A percentile compares a stretch with the other conserved stretches of the same genome.
Conservation (phyloP, 2,329 filamentous ascomycete species). For the Clonostachys sp. region DNA sequence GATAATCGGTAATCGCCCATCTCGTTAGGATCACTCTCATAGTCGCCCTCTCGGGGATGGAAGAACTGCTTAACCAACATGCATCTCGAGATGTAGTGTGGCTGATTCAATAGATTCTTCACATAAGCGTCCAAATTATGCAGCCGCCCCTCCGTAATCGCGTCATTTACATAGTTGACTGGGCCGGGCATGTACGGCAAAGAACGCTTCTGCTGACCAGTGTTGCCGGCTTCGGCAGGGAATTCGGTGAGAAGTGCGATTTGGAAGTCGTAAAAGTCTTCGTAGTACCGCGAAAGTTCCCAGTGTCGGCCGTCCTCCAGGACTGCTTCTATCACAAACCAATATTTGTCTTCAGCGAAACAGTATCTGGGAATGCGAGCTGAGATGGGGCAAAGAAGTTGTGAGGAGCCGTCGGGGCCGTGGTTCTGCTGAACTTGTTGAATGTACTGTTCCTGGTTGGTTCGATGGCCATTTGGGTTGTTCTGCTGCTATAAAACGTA, state of each 20-base stretch:
- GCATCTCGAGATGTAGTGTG: slow-evolving; percentile 78
- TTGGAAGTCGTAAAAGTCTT: slow-evolving; percentile 98
- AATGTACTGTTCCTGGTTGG: slow-evolving; percentile 10
- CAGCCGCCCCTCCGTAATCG: slow-evolving; percentile 87
- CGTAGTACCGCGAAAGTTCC: slow-evolving; percentile 92
- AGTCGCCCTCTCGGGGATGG: slow-evolving; percentile 82
- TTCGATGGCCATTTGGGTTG: slow-evolving; percentile 1
- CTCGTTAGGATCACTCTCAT: slow-evolving; percentile 76
- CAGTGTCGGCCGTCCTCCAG: slow-evolving; percentile 88
- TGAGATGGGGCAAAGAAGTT: slow-evolving; percentile 70
- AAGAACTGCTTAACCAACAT: slow-evolving; percentile 88
- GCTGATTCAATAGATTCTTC: slow-evolving; percentile 81
- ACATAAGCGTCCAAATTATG: slow-evolving; percentile 95
- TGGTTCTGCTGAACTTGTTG: slow-evolving; percentile 27
- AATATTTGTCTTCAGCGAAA: slow-evolving; percentile 96
- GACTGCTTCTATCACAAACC: slow-evolving; percentile 92
- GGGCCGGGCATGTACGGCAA: slow-evolving; percentile 97
- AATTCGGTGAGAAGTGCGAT: slow-evolving; percentile 91
- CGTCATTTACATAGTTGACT: slow-evolving; percentile 96
- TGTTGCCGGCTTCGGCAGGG: slow-evolving; percentile 87
- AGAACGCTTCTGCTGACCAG: slow-evolving; percentile 70
- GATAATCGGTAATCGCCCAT: slow-evolving; percentile 74
- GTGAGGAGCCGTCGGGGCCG: slow-evolving; percentile 36
- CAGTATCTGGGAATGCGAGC: slow-evolving; percentile 90
- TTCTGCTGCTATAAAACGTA: background rate